Percentiles rank a stretch among this genome's conserved stretches.
These are phyloP conservation scores for Blastocrithidia nonstop DNA, from an alignment of 208 protist species.

Conservation along the genomic window DNA sequence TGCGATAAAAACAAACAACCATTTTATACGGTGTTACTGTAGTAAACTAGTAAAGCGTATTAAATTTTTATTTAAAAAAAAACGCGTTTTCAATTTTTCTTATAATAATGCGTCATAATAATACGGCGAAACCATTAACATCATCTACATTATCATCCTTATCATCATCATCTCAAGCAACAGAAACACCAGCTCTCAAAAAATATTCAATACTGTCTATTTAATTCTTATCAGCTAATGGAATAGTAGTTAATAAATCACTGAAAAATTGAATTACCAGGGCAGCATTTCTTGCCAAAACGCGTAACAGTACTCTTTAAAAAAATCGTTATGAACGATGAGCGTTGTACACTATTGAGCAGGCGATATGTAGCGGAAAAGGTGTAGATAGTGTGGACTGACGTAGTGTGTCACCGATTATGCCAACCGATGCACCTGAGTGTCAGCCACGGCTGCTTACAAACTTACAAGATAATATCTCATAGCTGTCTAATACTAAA, in stretches of 20 bases:
- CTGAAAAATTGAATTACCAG: conserved; percentile 49
- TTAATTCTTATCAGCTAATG: conserved; percentile 27
- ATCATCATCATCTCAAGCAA: too few relatives aligned
- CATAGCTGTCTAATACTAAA: neutral
- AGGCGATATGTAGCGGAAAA: conserved; percentile 13
- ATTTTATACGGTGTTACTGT: too few relatives aligned
- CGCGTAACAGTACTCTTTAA: conserved; percentile 16
- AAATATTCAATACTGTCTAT: conserved; percentile 11
- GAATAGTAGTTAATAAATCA: conserved; percentile 22
- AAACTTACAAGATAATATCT: conserved; percentile 8
- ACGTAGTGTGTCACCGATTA: conserved; percentile 32
- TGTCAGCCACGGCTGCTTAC: conserved; percentile 13
- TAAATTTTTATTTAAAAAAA: too few relatives aligned
- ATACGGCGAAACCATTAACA: too few relatives aligned
- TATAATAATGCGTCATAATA: too few relatives aligned
- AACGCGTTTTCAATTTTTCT: too few relatives aligned
- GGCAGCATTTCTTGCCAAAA: conserved; percentile 34
- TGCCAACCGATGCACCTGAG: conserved; percentile 29
- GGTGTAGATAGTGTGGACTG: conserved; percentile 21
- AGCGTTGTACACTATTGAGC: conserved; percentile 38
- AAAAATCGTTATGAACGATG: conserved; percentile 43
- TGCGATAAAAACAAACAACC: too few relatives aligned
- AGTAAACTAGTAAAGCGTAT: too few relatives aligned
- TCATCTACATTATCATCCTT: too few relatives aligned
- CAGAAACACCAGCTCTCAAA: neutral